These are phyloP conservation scores for Ilyonectria robusta DNA, from an alignment of 2,329 filamentous ascomycete species.

Conservation along the genomic window DNA sequence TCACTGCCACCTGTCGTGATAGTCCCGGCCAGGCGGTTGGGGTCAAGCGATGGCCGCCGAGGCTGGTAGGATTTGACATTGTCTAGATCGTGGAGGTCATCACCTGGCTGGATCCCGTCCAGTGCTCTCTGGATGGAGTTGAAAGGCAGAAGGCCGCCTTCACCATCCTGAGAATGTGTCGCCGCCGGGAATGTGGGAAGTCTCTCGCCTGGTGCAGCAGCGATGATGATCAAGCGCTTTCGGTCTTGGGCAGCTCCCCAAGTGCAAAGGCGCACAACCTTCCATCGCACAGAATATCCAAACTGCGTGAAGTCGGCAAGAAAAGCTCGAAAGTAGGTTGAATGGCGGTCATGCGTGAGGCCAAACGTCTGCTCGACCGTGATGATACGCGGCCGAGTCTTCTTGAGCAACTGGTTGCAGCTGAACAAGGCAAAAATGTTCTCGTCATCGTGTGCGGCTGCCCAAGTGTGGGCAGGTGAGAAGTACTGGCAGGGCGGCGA, in stretches of 20 bases:
- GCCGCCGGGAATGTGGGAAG: constrained; percentile 76
- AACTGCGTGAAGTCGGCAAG: constrained; percentile 74
- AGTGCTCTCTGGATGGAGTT: constrained; percentile 63
- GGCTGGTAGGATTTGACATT: constrained; percentile 47
- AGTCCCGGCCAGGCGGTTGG: constrained; percentile 64
- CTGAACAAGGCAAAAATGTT: constrained; percentile 75
- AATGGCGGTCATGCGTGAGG: constrained; percentile 67
- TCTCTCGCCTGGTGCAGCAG: constrained; percentile 76
- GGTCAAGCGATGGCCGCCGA: constrained; percentile 58
- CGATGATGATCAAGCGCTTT: constrained; percentile 69
- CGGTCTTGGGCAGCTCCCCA: constrained; percentile 67
- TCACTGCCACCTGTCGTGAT: constrained; percentile 76
- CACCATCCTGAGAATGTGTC: constrained; percentile 67
- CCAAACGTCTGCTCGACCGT: constrained; percentile 87
- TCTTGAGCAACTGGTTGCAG: constrained; percentile 69
- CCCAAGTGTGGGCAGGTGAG: constrained; percentile 78
- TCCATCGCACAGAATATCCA: constrained; percentile 81
- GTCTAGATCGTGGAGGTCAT: constrained; percentile 58
- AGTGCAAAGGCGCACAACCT: constrained; percentile 65
- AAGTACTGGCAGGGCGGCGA: constrained; percentile 85
- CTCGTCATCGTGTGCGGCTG: constrained; percentile 77
- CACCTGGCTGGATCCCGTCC: constrained; percentile 47
- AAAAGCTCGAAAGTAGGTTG: constrained; percentile 70
- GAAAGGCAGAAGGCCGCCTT: constrained; percentile 54
- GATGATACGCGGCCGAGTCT: constrained; percentile 75